Percentiles rank a stretch among this genome's conserved stretches.
phyloP scores from a whole-genome alignment of 805 yeast genomes.

The Saccharomycopsis amapae region DNA sequence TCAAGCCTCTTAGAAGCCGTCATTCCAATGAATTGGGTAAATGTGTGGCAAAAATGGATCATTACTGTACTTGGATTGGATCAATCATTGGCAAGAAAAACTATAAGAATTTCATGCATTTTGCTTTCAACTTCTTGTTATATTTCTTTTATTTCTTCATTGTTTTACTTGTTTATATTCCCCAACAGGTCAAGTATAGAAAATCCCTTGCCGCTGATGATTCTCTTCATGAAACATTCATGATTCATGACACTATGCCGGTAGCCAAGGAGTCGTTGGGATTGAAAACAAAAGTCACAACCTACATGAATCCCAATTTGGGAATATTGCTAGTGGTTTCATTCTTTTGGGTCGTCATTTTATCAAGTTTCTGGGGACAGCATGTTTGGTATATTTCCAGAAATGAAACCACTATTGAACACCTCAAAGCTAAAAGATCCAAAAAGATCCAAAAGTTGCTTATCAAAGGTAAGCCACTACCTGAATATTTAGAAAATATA shows the following conservation, averaged over 20 bases:
- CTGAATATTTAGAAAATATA: neutral
- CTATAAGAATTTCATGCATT: slow-evolving; percentile 27
- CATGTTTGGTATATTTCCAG: slow-evolving; percentile 12
- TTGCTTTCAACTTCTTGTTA: slow-evolving; percentile 8
- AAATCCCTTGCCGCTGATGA: neutral
- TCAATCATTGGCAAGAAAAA: slow-evolving; percentile 62
- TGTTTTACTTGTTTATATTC: slow-evolving; percentile 8
- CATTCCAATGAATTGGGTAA: slow-evolving; percentile 50
- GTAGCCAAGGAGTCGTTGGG: neutral
- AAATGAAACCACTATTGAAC: slow-evolving; percentile 20
- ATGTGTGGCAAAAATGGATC: slow-evolving; percentile 77
- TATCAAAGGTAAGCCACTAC: neutral
- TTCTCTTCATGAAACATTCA: neutral
- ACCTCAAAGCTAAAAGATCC: slow-evolving; percentile 4
- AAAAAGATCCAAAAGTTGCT: neutral
- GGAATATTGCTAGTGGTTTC: slow-evolving; percentile 5
- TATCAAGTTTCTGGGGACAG: slow-evolving; percentile 11
- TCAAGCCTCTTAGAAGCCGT: slow-evolving; percentile 62
- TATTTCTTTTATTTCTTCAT: slow-evolving; percentile 16
- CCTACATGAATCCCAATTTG: slow-evolving; percentile 18
- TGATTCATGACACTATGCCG: too few species aligned
- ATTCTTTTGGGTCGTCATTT: slow-evolving; percentile 11
- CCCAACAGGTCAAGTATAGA: slow-evolving; percentile 9
- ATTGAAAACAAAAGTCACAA: neutral
- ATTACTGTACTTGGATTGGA: slow-evolving; percentile 76